These are phyloP conservation scores for Citrullus amarus DNA, from an alignment of 306 rosid genomes.

Conservation along the genomic window DNA sequence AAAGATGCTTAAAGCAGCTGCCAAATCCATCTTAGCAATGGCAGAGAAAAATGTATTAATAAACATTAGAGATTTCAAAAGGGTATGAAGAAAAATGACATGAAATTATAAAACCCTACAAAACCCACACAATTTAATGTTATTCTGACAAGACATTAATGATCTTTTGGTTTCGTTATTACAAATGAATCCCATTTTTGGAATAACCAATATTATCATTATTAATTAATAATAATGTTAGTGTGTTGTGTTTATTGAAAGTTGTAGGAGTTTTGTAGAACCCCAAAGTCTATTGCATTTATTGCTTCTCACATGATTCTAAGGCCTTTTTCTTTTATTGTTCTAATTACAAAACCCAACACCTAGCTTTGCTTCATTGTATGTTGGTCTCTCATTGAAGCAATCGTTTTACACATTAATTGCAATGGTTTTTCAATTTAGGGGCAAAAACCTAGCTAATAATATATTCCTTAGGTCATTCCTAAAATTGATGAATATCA, in stretches of 20 bases:
- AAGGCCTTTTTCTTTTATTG: neutral
- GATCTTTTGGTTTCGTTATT: conserved; percentile 27
- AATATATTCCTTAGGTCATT: neutral
- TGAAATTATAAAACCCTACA: conserved; percentile 4
- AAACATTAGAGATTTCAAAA: neutral
- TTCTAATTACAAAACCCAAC: conserved; percentile 43
- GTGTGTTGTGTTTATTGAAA: conserved; percentile 7
- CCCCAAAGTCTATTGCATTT: conserved; percentile 35
- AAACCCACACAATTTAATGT: conserved; percentile 27
- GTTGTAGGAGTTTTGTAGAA: conserved; percentile 19
- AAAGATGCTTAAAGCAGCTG: neutral
- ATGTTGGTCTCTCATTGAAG: conserved; percentile 23
- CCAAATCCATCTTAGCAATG: neutral
- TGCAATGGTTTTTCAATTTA: neutral
- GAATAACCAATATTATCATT: neutral
- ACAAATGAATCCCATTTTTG: conserved; percentile 32
- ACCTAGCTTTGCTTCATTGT: conserved; percentile 22
- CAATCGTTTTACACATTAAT: neutral
- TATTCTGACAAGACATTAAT: conserved; percentile 56
- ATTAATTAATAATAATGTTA: neutral
- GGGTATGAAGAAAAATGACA: conserved; percentile 5
- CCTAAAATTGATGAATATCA: too few relatives aligned
- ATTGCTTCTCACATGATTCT: conserved; percentile 56
- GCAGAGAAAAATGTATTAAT: neutral
- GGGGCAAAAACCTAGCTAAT: neutral